Evolutionary conservation across 345 rosid genomes (phyloP).

Genomic region (Bretschneidera sinensis): DNA sequence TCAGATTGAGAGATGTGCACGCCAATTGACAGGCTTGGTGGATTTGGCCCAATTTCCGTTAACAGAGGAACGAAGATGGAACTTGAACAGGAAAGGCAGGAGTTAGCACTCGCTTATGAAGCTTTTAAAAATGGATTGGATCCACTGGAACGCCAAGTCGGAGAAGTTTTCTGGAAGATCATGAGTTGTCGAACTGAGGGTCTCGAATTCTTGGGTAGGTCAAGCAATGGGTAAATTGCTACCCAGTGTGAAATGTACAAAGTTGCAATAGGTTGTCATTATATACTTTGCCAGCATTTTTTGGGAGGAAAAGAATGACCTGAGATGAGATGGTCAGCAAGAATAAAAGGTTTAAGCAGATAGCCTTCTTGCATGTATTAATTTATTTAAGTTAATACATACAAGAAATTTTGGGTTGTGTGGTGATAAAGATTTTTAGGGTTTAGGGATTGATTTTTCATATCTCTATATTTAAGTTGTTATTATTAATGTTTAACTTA

Average conservation of each 20-base stretch:
- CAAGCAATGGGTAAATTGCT: not conserved
- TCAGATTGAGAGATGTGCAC: constrained; percentile 26
- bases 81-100: constrained; percentile 19
- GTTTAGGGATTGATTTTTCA: no score
- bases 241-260: constrained; percentile 19
- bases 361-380: constrained; percentile 15
- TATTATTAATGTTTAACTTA: no score
- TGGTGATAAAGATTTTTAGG: no score
- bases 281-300: constrained; percentile 8
- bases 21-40: constrained; percentile 26
- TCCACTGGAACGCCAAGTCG: constrained; percentile 31
- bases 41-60: constrained; percentile 30
- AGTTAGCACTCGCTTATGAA: constrained; percentile 26
- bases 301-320: not conserved
- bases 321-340: constrained; percentile 6
- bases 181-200: constrained; percentile 31
- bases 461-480: no score
- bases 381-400: no score
- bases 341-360: constrained; percentile 15
- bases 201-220: constrained; percentile 20
- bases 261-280: not conserved
- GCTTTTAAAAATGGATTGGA: constrained; percentile 30
- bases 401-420: no score
- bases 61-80: constrained; percentile 23
- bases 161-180: constrained; percentile 36